These are phyloP conservation scores for Suhomyces kilbournensis DNA, from an alignment of 805 yeast genomes.

Conservation along the genomic window DNA sequence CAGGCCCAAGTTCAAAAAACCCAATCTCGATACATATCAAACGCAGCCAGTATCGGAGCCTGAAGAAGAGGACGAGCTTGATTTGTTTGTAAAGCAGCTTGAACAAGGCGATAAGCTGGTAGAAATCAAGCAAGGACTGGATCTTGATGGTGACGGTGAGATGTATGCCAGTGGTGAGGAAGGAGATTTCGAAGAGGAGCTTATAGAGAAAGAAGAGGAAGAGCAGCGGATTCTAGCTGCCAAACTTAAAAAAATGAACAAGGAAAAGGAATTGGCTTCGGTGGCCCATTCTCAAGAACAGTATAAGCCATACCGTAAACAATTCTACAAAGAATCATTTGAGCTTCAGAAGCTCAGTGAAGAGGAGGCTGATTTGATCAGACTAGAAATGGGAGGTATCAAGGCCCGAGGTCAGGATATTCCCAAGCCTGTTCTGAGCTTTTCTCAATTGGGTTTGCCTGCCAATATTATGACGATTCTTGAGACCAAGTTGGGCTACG, in stretches of 20 bases:
- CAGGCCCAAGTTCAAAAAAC: conserved; percentile 20
- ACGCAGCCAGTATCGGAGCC: conserved; percentile 11
- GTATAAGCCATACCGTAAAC: conserved; percentile 55
- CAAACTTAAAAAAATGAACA: conserved; percentile 41
- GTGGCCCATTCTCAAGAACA: conserved; percentile 45
- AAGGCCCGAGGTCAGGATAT: conserved; percentile 56
- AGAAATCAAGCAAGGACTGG: not conserved
- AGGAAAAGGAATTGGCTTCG: conserved; percentile 49
- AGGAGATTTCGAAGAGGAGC: conserved; percentile 18
- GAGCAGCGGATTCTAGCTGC: conserved; percentile 33
- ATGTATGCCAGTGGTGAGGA: conserved; percentile 21
- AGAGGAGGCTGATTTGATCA: conserved; percentile 54
- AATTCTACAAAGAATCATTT: conserved; percentile 60
- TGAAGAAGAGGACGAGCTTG: conserved; percentile 22
- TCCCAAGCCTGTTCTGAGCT: conserved; percentile 65
- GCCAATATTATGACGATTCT: conserved; percentile 52
- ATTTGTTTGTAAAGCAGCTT: conserved; percentile 9
- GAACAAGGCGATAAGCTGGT: not conserved
- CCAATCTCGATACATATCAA: conserved; percentile 10
- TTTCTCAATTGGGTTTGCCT: conserved; percentile 83
- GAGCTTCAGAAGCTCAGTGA: conserved; percentile 47
- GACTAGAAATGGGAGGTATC: conserved; percentile 60
- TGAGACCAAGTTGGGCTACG: conserved; percentile 48
- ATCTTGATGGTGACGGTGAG: conserved; percentile 1
- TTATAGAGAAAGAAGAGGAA: conserved; percentile 31